phyloP scores from a whole-genome alignment of 2,329 filamentous ascomycete species.

The Epichloe typhina region DNA sequence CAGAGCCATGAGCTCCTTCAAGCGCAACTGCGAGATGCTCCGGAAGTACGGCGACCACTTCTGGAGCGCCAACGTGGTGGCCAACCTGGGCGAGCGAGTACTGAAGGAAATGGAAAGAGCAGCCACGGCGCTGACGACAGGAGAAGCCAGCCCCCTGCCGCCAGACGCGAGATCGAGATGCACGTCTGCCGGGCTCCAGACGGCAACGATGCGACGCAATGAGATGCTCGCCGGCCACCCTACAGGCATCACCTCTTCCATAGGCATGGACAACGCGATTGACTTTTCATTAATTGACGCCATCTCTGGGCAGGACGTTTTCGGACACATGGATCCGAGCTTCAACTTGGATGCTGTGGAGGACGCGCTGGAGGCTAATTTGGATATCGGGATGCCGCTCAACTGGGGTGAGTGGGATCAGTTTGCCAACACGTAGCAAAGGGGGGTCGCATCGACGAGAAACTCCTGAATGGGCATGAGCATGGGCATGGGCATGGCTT shows the following conservation, averaged over 20 bases:
- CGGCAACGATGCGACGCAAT: slow-evolving; percentile 4
- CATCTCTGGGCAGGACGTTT: slow-evolving; percentile 37
- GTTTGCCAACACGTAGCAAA: slow-evolving; percentile 10
- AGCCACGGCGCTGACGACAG: slow-evolving; percentile 30
- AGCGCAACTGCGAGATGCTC: slow-evolving; percentile 39
- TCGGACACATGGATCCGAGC: slow-evolving; percentile 40
- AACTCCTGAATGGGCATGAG: too few relatives aligned
- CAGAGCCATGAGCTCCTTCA: slow-evolving; percentile 41
- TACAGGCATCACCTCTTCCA: slow-evolving; percentile 13
- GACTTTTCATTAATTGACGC: slow-evolving; percentile 30
- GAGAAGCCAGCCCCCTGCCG: slow-evolving; percentile 18
- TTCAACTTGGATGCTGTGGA: slow-evolving; percentile 42
- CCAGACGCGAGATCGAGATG: slow-evolving; percentile 11
- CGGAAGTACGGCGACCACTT: slow-evolving; percentile 42
- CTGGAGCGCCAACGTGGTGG: slow-evolving; percentile 42
- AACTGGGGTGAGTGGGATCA: slow-evolving; percentile 36
- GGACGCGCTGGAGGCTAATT: slow-evolving; percentile 38
- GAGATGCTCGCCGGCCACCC: slow-evolving; percentile 14
- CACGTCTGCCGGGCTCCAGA: slow-evolving; percentile 2
- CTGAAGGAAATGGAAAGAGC: slow-evolving; percentile 43
- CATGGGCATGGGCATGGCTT: too few relatives aligned
- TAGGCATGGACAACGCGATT: slow-evolving; percentile 20
- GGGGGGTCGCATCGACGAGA: background rate
- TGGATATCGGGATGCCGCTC: slow-evolving; percentile 39
- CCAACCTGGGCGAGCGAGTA: slow-evolving; percentile 40